phyloP scores from a whole-genome alignment of 305 asterid species.

The Stenogyne calaminthoides region DNA sequence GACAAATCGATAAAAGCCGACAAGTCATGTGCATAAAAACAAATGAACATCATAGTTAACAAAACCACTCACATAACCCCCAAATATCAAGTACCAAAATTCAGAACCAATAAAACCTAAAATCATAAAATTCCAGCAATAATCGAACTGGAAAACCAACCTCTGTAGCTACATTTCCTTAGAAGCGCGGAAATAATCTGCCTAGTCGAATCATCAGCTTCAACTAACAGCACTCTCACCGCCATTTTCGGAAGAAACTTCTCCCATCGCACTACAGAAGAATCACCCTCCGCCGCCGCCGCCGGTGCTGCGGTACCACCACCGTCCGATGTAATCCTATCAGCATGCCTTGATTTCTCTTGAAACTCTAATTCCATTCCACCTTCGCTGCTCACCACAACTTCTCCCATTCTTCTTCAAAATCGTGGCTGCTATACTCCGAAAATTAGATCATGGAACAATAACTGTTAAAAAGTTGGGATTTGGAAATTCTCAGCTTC shows the following conservation, averaged over 20 bases:
- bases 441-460: conserved; percentile 8
- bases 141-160: conserved; percentile 38
- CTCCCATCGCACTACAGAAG: conserved; percentile 65
- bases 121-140: conserved; percentile 1
- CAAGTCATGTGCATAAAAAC: too few species aligned
- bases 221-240: conserved; percentile 81
- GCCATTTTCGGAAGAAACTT: conserved; percentile 78
- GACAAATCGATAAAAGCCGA: too few species aligned
- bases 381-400: conserved; percentile 50
- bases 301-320: conserved; percentile 30
- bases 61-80: neutral
- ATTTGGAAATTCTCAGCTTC: neutral
- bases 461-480: conserved; percentile 32
- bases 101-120: neutral
- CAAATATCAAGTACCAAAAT: neutral
- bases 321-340: conserved; percentile 23
- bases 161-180: conserved; percentile 92
- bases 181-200: conserved; percentile 93
- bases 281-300: conserved; percentile 23
- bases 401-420: conserved; percentile 54
- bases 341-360: conserved; percentile 25
- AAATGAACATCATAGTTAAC: neutral
- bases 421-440: neutral
- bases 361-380: conserved; percentile 35
- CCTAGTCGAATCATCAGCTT: conserved; percentile 91